Base-by-base conservation (phyloP, 768 basidiomycete genomes). In the Termitomyces sp. region DNA sequence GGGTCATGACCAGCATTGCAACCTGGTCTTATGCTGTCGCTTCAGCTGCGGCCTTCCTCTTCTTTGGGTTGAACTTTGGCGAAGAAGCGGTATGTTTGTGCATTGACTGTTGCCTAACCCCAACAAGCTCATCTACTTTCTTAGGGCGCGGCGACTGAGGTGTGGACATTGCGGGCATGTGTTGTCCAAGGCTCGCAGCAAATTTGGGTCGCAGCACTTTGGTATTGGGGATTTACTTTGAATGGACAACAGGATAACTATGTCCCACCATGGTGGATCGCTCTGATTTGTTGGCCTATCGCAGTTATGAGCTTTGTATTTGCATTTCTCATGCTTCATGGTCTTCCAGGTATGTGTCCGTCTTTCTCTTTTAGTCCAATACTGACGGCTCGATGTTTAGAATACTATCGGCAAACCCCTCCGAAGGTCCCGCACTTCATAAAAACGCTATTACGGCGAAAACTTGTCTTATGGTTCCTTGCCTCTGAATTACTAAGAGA, bases 21-120 rank as follows among this genome's bases (percentile, higher is more conserved):
- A 94, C 92, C 1, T 96, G 94, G 93, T 84, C 77, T 46, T 97
- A 97, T 73, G 94, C 94, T 32, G 71, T 92, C 51, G 94, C 89
- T 20, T 96, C 94, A n/a, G 88, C 94, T 13, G 94, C 92, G 32
- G 88, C 92, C 11, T 97, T 96, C 79, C 74, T 85, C 50, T 95
- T 93, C 82, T 97, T 97, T 66, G 94, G 94, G 66, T 80, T 95
- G 60, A 97, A 97, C 72, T 97, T 97, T 69, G 94, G 94, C 70
- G 94, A 97, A 76, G 94, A 96, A 79, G 94, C 94, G 18, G 90
- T 89, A 71, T 51, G 79, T 75, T 41, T 45, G 10, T 7, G n/a
- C 8, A 40, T 40, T 38, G 22, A 11, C 35, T 48, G 16, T n/a
- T 22, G 48, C n/a, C 32, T 26, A 47, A 30, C 28, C 55, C 1